Conservation (phyloP, 2,329 filamentous ascomycete genomes). For the Sclerotiophoma versabilis region DNA sequence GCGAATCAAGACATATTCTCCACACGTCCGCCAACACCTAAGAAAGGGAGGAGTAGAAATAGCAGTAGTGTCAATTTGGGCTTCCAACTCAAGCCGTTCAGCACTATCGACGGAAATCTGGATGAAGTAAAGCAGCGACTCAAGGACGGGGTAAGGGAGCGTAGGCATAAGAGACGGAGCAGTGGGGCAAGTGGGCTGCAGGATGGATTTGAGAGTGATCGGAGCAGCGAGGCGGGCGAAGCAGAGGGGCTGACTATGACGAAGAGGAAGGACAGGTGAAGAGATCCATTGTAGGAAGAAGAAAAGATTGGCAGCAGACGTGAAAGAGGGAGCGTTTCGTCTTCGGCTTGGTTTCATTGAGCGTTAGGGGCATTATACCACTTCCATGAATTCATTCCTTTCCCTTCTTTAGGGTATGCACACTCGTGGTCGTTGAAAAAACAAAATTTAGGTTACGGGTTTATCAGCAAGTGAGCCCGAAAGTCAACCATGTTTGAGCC, state of each 20-base stretch:
- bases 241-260: slow-evolving; percentile 33
- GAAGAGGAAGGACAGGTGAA: slow-evolving; percentile 23
- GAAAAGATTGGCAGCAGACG: background rate
- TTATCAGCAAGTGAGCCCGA: no score
- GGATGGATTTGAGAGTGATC: slow-evolving; percentile 25
- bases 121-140: slow-evolving; percentile 87
- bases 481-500: no score
- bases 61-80: slow-evolving; percentile 60
- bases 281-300: background rate
- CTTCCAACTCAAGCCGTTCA: slow-evolving; percentile 75
- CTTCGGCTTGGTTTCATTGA: background rate
- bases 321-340: background rate
- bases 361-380: slow-evolving; percentile 13
- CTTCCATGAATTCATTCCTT: slow-evolving; percentile 6
- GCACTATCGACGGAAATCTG: slow-evolving; percentile 70
- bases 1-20: slow-evolving; percentile 89
- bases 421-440: background rate
- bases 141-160: slow-evolving; percentile 80
- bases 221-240: slow-evolving; percentile 24
- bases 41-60: slow-evolving; percentile 73
- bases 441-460: no score
- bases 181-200: slow-evolving; percentile 35
- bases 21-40: slow-evolving; percentile 83
- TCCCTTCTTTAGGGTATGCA: background rate
- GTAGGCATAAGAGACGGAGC: slow-evolving; percentile 66